Conservation (phyloP, 352 stramenopile species). For the Hyphochytrium catenoides region DNA sequence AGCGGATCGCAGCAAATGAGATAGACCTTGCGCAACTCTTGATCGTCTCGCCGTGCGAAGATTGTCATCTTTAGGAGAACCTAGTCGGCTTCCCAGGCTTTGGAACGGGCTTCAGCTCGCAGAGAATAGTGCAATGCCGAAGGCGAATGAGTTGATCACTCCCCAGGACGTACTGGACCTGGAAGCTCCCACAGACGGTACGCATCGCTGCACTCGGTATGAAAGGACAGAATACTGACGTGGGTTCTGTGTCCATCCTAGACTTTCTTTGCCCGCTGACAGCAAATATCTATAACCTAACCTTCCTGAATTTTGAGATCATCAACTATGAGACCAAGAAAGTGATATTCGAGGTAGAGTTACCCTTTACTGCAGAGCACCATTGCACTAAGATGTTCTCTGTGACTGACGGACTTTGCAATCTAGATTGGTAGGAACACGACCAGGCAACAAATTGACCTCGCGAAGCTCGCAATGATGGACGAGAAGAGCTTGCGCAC, state of each 20-base stretch:
- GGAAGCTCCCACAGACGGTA: slow-evolving; percentile 39
- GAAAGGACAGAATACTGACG: background rate
- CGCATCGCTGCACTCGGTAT: slow-evolving; percentile 4
- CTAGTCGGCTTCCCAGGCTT: too few relatives aligned
- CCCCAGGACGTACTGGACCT: slow-evolving; percentile 52
- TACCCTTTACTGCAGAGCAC: slow-evolving; percentile 2
- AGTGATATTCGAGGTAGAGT: slow-evolving; percentile 75
- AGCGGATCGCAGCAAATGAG: too few relatives aligned
- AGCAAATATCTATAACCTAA: slow-evolving; percentile 79
- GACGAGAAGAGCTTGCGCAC: slow-evolving; percentile 69
- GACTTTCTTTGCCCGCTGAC: slow-evolving; percentile 77
- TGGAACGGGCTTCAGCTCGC: too few relatives aligned
- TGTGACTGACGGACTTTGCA: slow-evolving; percentile 19
- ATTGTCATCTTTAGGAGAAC: too few relatives aligned
- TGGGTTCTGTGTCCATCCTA: slow-evolving; percentile 5
- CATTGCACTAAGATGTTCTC: slow-evolving; percentile 14
- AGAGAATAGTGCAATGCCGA: too few relatives aligned
- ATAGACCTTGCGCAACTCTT: too few relatives aligned
- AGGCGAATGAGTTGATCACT: too few relatives aligned
- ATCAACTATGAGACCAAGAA: slow-evolving; percentile 79
- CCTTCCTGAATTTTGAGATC: slow-evolving; percentile 87
- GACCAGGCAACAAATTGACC: slow-evolving; percentile 32
- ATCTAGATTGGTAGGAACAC: slow-evolving; percentile 14
- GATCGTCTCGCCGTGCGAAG: too few relatives aligned
- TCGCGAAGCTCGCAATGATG: slow-evolving; percentile 32